These are phyloP conservation scores for Apophysomyces ossiformis DNA, from an alignment of 371 early-diverging fungal genomes.

Conservation along the genomic window DNA sequence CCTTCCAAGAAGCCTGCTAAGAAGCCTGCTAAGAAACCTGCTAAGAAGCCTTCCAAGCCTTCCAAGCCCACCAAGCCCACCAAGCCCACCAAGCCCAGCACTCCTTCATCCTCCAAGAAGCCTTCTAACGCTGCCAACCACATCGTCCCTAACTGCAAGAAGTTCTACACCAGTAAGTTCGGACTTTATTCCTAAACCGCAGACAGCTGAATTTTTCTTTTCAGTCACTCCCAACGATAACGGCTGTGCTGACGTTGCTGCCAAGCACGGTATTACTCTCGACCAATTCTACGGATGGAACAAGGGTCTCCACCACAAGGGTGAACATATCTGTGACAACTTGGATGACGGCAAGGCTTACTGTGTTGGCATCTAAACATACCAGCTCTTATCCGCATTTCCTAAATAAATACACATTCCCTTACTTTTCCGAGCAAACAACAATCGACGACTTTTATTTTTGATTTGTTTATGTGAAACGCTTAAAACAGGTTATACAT, in stretches of 20 bases:
- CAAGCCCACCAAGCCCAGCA: slow-evolving; percentile 22
- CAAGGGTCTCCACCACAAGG: slow-evolving; percentile 37
- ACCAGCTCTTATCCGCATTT: not conserved
- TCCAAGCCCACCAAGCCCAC: slow-evolving; percentile 18
- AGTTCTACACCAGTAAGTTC: slow-evolving; percentile 24
- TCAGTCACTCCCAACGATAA: slow-evolving; percentile 22
- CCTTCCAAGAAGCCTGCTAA: slow-evolving; percentile 28
- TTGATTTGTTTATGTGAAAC: not conserved
- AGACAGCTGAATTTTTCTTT: not conserved
- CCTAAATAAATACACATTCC: too few species aligned
- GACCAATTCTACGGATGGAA: slow-evolving; percentile 36
- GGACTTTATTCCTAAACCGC: not conserved
- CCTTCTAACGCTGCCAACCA: slow-evolving; percentile 23
- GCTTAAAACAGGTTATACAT: not conserved
- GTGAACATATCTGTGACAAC: slow-evolving; percentile 38
- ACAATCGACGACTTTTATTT: not conserved
- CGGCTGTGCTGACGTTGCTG: slow-evolving; percentile 32
- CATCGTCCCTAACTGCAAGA: slow-evolving; percentile 33
- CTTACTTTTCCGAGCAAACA: too few species aligned
- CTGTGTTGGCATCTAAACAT: slow-evolving; percentile 28
- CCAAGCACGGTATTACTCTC: slow-evolving; percentile 26
- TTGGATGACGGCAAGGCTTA: slow-evolving; percentile 42
- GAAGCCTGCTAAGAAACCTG: slow-evolving; percentile 27
- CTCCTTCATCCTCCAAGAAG: slow-evolving; percentile 16
- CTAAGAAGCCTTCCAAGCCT: slow-evolving; percentile 26